Percentiles rank a stretch among this genome's conserved stretches.
These are phyloP conservation scores for Colletotrichum salicis DNA, from an alignment of 2,329 filamentous ascomycete genomes.

Conservation along the genomic window DNA sequence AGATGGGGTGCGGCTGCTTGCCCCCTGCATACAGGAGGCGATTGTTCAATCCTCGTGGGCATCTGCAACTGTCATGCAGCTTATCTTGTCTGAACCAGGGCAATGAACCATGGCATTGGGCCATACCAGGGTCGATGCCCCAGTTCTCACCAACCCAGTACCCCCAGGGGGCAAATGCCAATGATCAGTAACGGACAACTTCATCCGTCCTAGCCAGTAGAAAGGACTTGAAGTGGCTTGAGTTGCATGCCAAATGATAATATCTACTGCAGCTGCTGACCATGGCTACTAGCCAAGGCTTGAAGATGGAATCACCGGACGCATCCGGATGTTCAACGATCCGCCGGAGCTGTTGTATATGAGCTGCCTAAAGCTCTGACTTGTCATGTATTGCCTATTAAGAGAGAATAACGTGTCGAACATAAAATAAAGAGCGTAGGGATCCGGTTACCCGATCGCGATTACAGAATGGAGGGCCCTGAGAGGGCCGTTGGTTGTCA, in stretches of 20 bases:
- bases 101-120: neutral
- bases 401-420: neutral
- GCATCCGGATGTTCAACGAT: neutral
- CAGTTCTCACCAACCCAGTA: neutral
- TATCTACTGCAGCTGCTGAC: neutral
- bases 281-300: neutral
- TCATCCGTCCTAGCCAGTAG: neutral
- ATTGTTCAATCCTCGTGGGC: neutral
- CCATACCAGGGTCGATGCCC: neutral
- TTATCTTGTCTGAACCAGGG: neutral
- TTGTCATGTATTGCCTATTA: neutral
- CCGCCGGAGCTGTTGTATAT: neutral
- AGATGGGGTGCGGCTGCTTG: neutral
- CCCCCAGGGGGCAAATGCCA: neutral
- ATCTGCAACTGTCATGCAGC: neutral
- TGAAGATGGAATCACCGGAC: neutral
- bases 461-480: neutral
- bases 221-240: neutral
- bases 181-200: neutral
- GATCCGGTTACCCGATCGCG: neutral
- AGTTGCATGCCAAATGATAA: neutral
- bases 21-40: neutral
- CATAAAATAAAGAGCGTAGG: neutral
- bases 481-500: neutral
- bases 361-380: neutral